Conservation (phyloP, 345 rosid species). For the Odontarrhena argentea region DNA sequence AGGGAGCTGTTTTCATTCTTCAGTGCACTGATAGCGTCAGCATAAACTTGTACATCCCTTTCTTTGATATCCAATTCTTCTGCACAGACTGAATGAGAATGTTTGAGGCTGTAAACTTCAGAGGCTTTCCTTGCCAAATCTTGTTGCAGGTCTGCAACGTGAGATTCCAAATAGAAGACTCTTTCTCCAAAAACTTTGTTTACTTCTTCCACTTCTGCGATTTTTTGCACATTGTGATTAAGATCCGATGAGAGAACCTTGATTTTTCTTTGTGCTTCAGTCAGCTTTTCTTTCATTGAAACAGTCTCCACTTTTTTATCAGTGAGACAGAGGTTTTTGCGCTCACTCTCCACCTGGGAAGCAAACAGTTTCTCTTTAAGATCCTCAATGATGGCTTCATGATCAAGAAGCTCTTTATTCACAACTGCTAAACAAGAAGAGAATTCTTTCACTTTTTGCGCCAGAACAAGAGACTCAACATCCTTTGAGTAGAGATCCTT, state of each 20-base stretch:
- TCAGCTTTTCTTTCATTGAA: slow-evolving; percentile 42
- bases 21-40: slow-evolving; percentile 43
- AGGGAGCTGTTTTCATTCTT: slow-evolving; percentile 49
- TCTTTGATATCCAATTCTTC: slow-evolving; percentile 51
- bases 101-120: slow-evolving; percentile 51
- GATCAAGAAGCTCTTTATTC: slow-evolving; percentile 42
- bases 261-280: slow-evolving; percentile 42
- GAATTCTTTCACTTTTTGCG: slow-evolving; percentile 54
- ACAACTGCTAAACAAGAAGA: slow-evolving; percentile 41
- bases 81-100: slow-evolving; percentile 48
- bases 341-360: slow-evolving; percentile 53
- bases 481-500: slow-evolving; percentile 61
- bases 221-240: slow-evolving; percentile 37
- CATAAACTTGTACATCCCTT: slow-evolving; percentile 46
- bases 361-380: slow-evolving; percentile 52
- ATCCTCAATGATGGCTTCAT: slow-evolving; percentile 50
- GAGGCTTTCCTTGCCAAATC: slow-evolving; percentile 55
- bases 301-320: slow-evolving; percentile 46
- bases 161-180: slow-evolving; percentile 52
- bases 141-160: slow-evolving; percentile 49
- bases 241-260: slow-evolving; percentile 45
- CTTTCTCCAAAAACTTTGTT: slow-evolving; percentile 48
- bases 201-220: slow-evolving; percentile 45
- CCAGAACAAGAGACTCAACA: slow-evolving; percentile 66
- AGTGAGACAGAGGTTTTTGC: slow-evolving; percentile 48